Evolutionary conservation across 2,329 filamentous ascomycete genomes (phyloP).

Genomic region (Metarhizium guizhouense): DNA sequence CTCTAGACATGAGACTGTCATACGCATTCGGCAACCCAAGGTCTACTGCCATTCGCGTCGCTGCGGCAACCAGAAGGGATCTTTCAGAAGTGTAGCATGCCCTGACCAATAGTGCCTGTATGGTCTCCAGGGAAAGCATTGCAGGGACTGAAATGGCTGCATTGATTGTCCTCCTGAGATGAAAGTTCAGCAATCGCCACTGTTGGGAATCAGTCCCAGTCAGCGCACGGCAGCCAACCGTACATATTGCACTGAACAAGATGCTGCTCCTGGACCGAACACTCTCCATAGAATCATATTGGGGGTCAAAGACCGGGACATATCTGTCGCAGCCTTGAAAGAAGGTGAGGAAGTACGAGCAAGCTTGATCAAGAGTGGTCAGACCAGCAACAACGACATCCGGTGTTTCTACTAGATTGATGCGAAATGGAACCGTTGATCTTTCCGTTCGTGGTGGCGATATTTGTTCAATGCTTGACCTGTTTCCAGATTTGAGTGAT

Average conservation of each 20-base stretch:
- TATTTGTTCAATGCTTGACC: background rate
- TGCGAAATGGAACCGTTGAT: background rate
- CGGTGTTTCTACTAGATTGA: slow-evolving; percentile 2
- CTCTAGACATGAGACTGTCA: slow-evolving; percentile 22
- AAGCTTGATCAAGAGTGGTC: slow-evolving; percentile 13
- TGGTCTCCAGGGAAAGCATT: no score
- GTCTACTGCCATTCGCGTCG: slow-evolving; percentile 40
- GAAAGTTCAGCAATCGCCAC: no score
- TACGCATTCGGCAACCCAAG: slow-evolving; percentile 34
- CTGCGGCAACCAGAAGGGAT: slow-evolving; percentile 39
- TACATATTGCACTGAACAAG: no score
- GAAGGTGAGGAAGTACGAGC: slow-evolving; percentile 14
- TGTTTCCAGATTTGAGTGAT: background rate
- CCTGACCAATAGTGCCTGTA: no score
- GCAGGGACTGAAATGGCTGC: no score
- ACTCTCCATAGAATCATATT: no score
- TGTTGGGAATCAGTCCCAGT: no score
- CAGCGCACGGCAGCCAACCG: no score
- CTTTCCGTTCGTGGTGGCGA: background rate
- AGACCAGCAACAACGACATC: slow-evolving; percentile 10
- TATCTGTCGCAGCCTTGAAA: slow-evolving; percentile 5
- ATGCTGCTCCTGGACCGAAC: no score
- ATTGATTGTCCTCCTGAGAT: no score
- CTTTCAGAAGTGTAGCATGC: slow-evolving; percentile 30
- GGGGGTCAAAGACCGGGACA: no score